phyloP scores from a whole-genome alignment of 179 eudicot species.

The Dionaea muscipula region DNA sequence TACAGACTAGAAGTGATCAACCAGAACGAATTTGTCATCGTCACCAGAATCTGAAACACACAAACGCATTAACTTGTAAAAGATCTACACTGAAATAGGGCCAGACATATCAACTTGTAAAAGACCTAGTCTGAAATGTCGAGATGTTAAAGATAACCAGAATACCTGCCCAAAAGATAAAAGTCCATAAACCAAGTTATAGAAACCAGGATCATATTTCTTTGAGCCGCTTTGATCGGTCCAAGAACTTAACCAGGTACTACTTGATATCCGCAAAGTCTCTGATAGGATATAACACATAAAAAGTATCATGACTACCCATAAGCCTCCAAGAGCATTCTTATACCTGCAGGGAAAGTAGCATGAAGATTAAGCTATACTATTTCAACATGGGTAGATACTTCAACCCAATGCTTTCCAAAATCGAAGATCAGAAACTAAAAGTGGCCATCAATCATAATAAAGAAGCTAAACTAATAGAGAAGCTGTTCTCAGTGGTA shows the following conservation, averaged over 20 bases:
- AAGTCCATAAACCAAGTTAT: slow-evolving; percentile 64
- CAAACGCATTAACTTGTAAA: not conserved
- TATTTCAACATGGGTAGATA: not conserved
- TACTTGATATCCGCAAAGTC: slow-evolving; percentile 62
- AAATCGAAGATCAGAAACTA: not conserved
- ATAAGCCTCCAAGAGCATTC: slow-evolving; percentile 82
- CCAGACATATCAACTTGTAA: not conserved
- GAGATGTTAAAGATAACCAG: not conserved
- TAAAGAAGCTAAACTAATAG: too few relatives aligned
- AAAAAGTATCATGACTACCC: slow-evolving; percentile 77
- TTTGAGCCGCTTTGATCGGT: slow-evolving; percentile 54
- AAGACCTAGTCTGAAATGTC: not conserved
- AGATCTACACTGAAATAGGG: not conserved
- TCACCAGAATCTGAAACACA: slow-evolving; percentile 53
- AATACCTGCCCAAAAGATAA: slow-evolving; percentile 81
- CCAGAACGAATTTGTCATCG: slow-evolving; percentile 72
- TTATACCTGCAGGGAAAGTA: slow-evolving; percentile 45
- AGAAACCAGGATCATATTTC: slow-evolving; percentile 43
- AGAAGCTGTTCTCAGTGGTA: not conserved
- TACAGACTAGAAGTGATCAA: slow-evolving; percentile 73
- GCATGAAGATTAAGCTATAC: not conserved
- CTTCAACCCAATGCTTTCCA: not conserved
- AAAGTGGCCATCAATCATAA: too few relatives aligned
- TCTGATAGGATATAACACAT: slow-evolving; percentile 62
- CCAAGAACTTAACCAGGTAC: slow-evolving; percentile 92